Base-by-base conservation (phyloP, 805 yeast species). In the Nakazawaea sp. region DNA sequence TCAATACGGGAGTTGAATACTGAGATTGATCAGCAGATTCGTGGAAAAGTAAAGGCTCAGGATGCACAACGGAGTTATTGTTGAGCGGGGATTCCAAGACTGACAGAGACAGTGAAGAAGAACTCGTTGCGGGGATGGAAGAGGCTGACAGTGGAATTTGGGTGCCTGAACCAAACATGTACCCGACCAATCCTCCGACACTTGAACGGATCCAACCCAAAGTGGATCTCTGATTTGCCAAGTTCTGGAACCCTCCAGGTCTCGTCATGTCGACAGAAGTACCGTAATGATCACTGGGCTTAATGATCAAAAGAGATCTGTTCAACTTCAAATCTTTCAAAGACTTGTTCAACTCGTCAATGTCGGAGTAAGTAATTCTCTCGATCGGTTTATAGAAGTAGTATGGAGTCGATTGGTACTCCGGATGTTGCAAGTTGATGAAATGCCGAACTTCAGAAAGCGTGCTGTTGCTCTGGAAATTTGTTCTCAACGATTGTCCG, bases 221-320 rank as follows among this genome's bases (percentile, higher is more conserved):
- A 13, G 35, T 20, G 13, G 32, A 27, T 30, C 24, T 28, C 21
- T 33, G 41, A 18, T 19, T 35, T 27, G 41, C 16, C 21, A 33
- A 37, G 29, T 29, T 30, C n/a, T 27, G 33, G 26, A 23, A 29
- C n/a, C n/a, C n/a, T 16, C 19, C 33, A 23, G 34, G 10, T 30
- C 30, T 27, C 32, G 32, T 24, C 36, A 24, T 9, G 21, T 27
- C 41, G 25, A 18, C 23, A 6, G 32, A 16, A 12, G 42, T 9
- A 2, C 44, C 43, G 15, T 31, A 32, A 25, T 35, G 43, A 34
- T 57, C 61, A 3, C 53, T 29, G 4, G 92, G 89, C 50, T 83
- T 82, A 45, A 88, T 61, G 18, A 85, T 78, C 33, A 88, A 56
- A 0, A 82, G 85, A 9, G 94, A 79, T 40, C 94, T 66, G 12